Conservation (phyloP, 768 basidiomycete species). For the Russula sp. region DNA sequence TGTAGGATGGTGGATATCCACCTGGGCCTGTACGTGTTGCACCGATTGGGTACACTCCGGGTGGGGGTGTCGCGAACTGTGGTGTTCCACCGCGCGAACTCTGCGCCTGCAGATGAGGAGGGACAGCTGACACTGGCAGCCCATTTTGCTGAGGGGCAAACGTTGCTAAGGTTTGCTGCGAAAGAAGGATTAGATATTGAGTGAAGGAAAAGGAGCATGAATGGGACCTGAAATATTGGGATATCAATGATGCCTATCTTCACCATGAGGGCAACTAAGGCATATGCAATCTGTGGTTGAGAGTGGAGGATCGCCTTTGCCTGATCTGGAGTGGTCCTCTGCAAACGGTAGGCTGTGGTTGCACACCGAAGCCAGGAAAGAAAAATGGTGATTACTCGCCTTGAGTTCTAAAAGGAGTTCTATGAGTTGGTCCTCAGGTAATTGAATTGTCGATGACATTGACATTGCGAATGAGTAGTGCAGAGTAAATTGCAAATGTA, state of each 20-base stretch:
- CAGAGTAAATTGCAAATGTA: neutral
- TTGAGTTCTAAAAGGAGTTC: slow-evolving; percentile 73
- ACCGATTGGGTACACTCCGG: neutral
- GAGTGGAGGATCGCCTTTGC: slow-evolving; percentile 61
- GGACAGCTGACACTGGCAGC: slow-evolving; percentile 21
- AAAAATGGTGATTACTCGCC: slow-evolving; percentile 27
- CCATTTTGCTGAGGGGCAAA: slow-evolving; percentile 30
- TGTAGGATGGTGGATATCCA: slow-evolving; percentile 9
- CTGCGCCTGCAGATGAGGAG: slow-evolving; percentile 27
- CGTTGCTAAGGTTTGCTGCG: slow-evolving; percentile 56
- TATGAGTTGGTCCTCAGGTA: slow-evolving; percentile 58
- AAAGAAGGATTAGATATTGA: slow-evolving; percentile 1
- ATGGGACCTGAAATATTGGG: slow-evolving; percentile 63
- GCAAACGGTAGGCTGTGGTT: slow-evolving; percentile 1
- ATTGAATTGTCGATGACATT: slow-evolving; percentile 45
- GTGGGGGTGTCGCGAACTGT: slow-evolving; percentile 11
- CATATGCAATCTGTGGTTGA: slow-evolving; percentile 72
- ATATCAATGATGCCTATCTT: slow-evolving; percentile 67
- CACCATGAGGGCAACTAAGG: slow-evolving; percentile 70
- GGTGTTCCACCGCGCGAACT: slow-evolving; percentile 24
- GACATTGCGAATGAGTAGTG: too few species aligned
- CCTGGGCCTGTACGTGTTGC: slow-evolving; percentile 9
- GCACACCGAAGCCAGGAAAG: neutral
- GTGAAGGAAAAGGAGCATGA: neutral
- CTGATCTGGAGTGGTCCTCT: slow-evolving; percentile 72